Evolutionary conservation across 768 basidiomycete species (phyloP), one percentile per base, ranked within the genome.

Genomic region (Rhodotorula babjevae): DNA sequence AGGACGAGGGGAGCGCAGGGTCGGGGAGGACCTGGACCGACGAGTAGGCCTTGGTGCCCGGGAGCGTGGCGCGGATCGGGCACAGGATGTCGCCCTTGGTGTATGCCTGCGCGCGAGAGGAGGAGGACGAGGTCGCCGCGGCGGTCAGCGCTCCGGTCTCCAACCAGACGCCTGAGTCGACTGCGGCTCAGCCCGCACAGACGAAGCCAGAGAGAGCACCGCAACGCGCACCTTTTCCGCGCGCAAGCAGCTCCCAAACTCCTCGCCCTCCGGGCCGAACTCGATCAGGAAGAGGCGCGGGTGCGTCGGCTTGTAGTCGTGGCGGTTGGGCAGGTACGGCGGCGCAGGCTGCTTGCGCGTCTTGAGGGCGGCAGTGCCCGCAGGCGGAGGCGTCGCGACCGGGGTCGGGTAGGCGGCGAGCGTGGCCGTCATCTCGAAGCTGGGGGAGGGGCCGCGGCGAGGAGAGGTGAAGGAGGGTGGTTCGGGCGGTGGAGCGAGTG

Each of bases 161-260:
- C n/a, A n/a, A n/a, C n/a, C n/a, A n/a, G n/a, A n/a, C n/a, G 36
- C 36, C 36, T 36, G 36, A 4, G 5, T 9, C 9, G 36, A 4
- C 36, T 9, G 36, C 36, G 9, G 36, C 36, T 4, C 36, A 36
- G 9, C 36, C 36, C 36, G 36, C 36, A 36, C 36, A 36, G 5
- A 36, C 36, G n/a, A n/a, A n/a, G n/a, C n/a, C n/a, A n/a, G 7
- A 25, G 2, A 3, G 16, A 23, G 9, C 19, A 10, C 19, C n/a
- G 18, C 42, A 1, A 27, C 10, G 29, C 72, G 63, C 55, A 75
- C 76, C 61, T 58, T 65, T 59, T 70, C 61, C 7, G 65, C 59
- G 53, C 69, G 74, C 56, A 73, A 21, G 70, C 70, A 77, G 33
- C 65, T 67, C 58, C 66, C 69, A 63, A 69, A 78, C 57, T 73